Base-by-base conservation (phyloP, 805 yeast species). In the Candida ponderosae region DNA sequence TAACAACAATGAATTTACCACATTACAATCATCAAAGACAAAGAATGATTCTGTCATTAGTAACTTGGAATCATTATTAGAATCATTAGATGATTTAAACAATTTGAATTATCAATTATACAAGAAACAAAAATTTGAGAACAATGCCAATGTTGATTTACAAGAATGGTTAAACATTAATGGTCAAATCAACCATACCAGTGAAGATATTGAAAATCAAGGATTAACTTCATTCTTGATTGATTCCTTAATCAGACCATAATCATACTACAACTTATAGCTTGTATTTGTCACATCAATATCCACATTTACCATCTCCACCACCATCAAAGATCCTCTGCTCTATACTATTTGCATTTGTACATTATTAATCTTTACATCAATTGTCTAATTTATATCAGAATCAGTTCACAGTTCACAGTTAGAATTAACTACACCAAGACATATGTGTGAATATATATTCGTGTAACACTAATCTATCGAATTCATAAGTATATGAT, bases 141-240 rank as follows among this genome's bases (percentile, higher is more conserved):
- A 30, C 36, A 21, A 29, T 36, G 28, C 37, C 5, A 43, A 38
- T n/a, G 42, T 38, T 5, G 35, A 42, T 29, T 38, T 50, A 32
- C 47, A 46, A 31, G 57, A 43, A 37, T 50, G 51, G 61, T 58
- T 48, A 48, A 58, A 40, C 42, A 39, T 37, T 47, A 44, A 44
- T 54, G 58, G 47, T 38, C 57, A 42, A 34, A 48, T 66, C 2
- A 50, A 51, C 20, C 44, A 40, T 27, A 51, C 46, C 15, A 40
- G 54, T 19, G 43, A 51, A 18, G 62, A 53, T 18, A 42, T 53
- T 20, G 54, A 54, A 32, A 52, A 45, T 36, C 41, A 40, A 34
- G 42, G 47, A 43, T 29, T 48, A 36, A 23, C 44, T 24, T 42
- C 54, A 37, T 45, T 57, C 34, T 29, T 53, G 18, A 41, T 42